phyloP scores from a whole-genome alignment of 495 filamentous ascomycete species.

The Pyronema domesticum region DNA sequence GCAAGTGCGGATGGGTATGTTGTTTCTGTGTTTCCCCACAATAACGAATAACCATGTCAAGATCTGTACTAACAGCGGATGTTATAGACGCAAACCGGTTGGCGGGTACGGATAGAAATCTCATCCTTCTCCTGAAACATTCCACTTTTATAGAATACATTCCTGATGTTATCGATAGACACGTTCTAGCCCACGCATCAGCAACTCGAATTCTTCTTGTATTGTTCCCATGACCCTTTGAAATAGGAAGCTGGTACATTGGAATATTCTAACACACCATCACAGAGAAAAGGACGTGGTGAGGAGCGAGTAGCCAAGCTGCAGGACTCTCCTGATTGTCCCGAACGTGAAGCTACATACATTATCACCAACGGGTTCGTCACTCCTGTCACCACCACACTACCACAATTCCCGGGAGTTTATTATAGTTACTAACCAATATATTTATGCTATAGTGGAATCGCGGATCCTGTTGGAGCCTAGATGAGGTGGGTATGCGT shows the following conservation, averaged over 20 bases:
- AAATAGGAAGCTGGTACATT: background rate
- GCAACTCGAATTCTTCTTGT: conserved; percentile 51
- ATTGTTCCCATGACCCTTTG: background rate
- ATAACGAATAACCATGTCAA: background rate
- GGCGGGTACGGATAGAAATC: conserved; percentile 32
- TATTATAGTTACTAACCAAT: background rate
- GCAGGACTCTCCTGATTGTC: conserved; percentile 56
- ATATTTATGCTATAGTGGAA: background rate
- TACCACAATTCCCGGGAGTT: too few species aligned
- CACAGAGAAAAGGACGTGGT: conserved; percentile 48
- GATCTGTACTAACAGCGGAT: background rate
- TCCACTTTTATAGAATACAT: background rate
- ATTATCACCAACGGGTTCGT: conserved; percentile 49
- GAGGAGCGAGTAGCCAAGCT: conserved; percentile 70
- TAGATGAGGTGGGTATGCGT: background rate
- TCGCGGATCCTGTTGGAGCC: background rate
- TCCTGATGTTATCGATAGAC: conserved; percentile 18
- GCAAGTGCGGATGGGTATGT: conserved; percentile 49
- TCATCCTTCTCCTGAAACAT: background rate
- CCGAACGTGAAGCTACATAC: conserved; percentile 62
- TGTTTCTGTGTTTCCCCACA: background rate
- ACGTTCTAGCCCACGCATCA: conserved; percentile 65
- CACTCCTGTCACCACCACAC: background rate
- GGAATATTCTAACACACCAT: background rate
- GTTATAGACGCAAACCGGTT: conserved; percentile 28